Evolutionary conservation across 2,329 filamentous ascomycete species (phyloP).

Genomic region (Colletotrichum eleusines): DNA sequence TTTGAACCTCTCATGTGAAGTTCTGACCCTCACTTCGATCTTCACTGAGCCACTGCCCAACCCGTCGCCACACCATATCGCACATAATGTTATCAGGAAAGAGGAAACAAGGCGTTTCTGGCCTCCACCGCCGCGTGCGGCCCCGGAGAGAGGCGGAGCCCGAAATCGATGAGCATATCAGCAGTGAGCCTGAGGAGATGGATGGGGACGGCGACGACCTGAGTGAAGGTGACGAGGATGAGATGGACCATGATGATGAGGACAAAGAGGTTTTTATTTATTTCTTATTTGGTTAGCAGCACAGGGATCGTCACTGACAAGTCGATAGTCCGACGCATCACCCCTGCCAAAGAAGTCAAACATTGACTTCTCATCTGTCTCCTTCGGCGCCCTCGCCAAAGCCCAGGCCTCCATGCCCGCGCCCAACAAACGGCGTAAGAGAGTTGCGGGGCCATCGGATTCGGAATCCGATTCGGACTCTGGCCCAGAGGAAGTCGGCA

Average conservation of each 20-base stretch:
- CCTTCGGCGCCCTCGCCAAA: slow-evolving; percentile 90
- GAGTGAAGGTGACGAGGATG: slow-evolving; percentile 48
- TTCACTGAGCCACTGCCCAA: not conserved
- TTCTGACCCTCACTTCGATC: not conserved
- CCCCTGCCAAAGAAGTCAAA: slow-evolving; percentile 46
- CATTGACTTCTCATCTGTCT: slow-evolving; percentile 71
- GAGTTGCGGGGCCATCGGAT: slow-evolving; percentile 46
- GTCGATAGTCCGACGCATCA: slow-evolving; percentile 46
- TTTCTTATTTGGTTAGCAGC: not conserved
- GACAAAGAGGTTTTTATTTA: slow-evolving; percentile 45
- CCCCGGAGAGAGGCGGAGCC: slow-evolving; percentile 53
- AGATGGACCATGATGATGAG: slow-evolving; percentile 48
- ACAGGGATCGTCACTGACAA: slow-evolving; percentile 43
- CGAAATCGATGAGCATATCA: slow-evolving; percentile 32
- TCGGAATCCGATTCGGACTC: slow-evolving; percentile 45
- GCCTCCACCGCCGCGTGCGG: slow-evolving; percentile 56
- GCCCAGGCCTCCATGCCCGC: slow-evolving; percentile 77
- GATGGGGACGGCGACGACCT: slow-evolving; percentile 19
- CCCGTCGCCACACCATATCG: not conserved
- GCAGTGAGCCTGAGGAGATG: slow-evolving; percentile 35
- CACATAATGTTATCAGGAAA: slow-evolving; percentile 40
- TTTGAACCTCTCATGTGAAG: slow-evolving; percentile 27
- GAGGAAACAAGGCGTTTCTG: slow-evolving; percentile 36
- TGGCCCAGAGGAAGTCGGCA: slow-evolving; percentile 51
- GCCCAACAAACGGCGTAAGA: slow-evolving; percentile 49